phyloP scores from a whole-genome alignment of 1,284 basidiomycete species.

The Cutaneotrichosporon mucoides region DNA sequence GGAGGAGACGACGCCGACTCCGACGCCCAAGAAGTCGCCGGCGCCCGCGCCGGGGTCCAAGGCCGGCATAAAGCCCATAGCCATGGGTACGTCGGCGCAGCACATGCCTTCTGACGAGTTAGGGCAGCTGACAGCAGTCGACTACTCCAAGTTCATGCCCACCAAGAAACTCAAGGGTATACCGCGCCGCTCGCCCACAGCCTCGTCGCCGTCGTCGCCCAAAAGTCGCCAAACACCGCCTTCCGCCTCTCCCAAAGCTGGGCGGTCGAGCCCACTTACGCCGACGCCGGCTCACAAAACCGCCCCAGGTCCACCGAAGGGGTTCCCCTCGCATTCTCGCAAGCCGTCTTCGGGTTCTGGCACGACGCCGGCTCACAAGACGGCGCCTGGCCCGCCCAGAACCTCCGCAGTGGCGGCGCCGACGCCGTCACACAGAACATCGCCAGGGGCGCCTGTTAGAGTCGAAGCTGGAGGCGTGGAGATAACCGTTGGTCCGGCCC shows the following conservation, averaged over 20 bases:
- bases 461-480: conserved; percentile 1
- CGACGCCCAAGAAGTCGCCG: neutral
- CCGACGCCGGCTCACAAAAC: neutral
- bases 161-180: no score
- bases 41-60: neutral
- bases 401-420: neutral
- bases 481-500: neutral
- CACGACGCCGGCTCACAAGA: neutral
- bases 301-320: neutral
- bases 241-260: no score
- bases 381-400: neutral
- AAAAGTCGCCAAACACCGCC: no score
- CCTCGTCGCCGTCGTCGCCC: no score
- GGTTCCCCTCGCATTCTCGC: neutral
- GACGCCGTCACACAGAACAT: neutral
- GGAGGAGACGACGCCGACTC: neutral
- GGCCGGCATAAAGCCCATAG: neutral
- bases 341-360: no score
- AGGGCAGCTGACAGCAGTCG: neutral
- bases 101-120: neutral
- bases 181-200: no score
- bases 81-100: neutral
- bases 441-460: conserved; percentile 1
- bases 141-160: no score
- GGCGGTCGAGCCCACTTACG: no score